Conservation (phyloP, 306 rosid species). For the Cucurbita argyrosperma region DNA sequence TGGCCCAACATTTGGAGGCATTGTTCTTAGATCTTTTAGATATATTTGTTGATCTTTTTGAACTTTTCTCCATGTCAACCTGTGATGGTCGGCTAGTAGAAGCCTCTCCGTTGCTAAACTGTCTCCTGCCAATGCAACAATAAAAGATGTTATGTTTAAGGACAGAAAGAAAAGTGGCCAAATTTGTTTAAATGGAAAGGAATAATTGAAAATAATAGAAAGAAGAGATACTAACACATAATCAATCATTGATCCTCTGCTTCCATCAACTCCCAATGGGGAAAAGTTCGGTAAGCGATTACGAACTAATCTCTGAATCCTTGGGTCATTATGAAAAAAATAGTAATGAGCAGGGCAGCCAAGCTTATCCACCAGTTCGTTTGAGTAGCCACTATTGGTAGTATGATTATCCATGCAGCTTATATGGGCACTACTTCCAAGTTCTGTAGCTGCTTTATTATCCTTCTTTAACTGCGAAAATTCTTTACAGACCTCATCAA, state of each 20-base stretch:
- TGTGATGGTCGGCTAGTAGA: conserved; percentile 27
- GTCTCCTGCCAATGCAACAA: conserved; percentile 49
- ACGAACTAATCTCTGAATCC: conserved; percentile 47
- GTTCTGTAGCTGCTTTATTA: conserved; percentile 13
- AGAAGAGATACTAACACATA: conserved; percentile 38
- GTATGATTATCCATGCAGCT: conserved; percentile 5
- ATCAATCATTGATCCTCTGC: conserved; percentile 45
- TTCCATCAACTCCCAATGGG: conserved; percentile 37
- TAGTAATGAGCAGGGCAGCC: conserved; percentile 60
- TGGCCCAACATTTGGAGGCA: conserved; percentile 44
- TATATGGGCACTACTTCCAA: conserved; percentile 3
- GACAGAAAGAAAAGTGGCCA: background rate
- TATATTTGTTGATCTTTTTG: conserved; percentile 26
- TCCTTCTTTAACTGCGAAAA: conserved; percentile 31
- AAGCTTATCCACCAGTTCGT: conserved; percentile 23
- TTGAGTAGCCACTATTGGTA: conserved; percentile 14
- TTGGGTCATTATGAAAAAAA: conserved; percentile 56
- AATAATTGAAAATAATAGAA: background rate
- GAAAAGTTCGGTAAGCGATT: conserved; percentile 39
- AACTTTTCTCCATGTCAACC: conserved; percentile 12
- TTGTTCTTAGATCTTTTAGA: conserved; percentile 9
- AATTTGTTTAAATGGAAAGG: background rate
- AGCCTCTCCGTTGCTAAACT: conserved; percentile 47
- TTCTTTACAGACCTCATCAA: conserved; percentile 62
- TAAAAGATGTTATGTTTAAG: background rate